phyloP scores from a whole-genome alignment of 2,329 filamentous ascomycete genomes.

The Apiospora saccharicola region DNA sequence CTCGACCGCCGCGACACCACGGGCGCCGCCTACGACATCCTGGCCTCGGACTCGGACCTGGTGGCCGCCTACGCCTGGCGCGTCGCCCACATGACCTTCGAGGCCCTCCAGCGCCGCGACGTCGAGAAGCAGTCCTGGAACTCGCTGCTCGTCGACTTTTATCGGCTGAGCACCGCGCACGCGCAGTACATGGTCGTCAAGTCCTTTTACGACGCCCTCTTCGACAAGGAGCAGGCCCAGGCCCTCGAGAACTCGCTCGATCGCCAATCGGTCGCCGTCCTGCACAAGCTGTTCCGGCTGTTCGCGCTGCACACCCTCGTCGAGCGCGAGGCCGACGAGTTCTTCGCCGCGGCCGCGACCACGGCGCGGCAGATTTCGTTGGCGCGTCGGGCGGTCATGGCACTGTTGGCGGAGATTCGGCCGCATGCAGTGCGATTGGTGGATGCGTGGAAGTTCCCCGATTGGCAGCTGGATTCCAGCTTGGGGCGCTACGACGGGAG shows the following conservation, averaged over 20 bases:
- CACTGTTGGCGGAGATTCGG: conserved; percentile 73
- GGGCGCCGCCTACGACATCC: conserved; percentile 77
- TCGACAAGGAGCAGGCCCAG: conserved; percentile 43
- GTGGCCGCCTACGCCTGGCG: conserved; percentile 81
- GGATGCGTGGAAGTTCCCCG: conserved; percentile 78
- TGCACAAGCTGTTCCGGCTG: conserved; percentile 84
- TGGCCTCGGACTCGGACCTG: conserved; percentile 73
- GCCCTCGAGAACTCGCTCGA: conserved; percentile 62
- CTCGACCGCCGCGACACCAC: conserved; percentile 67
- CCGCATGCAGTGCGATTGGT: conserved; percentile 77
- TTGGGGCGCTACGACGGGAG: conserved; percentile 76
- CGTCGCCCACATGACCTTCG: conserved; percentile 76
- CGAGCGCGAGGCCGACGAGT: conserved; percentile 73
- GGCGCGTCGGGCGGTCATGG: conserved; percentile 71
- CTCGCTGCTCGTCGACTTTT: conserved; percentile 79
- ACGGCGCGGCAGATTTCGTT: conserved; percentile 77
- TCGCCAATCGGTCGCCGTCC: conserved; percentile 60
- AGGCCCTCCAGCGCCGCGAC: conserved; percentile 77
- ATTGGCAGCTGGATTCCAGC: conserved; percentile 78
- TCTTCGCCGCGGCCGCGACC: conserved; percentile 73
- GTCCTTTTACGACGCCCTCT: conserved; percentile 65
- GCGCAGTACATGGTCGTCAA: conserved; percentile 81
- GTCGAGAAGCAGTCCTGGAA: conserved; percentile 81
- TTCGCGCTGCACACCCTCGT: conserved; percentile 67
- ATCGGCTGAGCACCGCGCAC: conserved; percentile 76